These are phyloP conservation scores for Boeremia lycopersici DNA, from an alignment of 2,329 filamentous ascomycete species.

Conservation along the genomic window DNA sequence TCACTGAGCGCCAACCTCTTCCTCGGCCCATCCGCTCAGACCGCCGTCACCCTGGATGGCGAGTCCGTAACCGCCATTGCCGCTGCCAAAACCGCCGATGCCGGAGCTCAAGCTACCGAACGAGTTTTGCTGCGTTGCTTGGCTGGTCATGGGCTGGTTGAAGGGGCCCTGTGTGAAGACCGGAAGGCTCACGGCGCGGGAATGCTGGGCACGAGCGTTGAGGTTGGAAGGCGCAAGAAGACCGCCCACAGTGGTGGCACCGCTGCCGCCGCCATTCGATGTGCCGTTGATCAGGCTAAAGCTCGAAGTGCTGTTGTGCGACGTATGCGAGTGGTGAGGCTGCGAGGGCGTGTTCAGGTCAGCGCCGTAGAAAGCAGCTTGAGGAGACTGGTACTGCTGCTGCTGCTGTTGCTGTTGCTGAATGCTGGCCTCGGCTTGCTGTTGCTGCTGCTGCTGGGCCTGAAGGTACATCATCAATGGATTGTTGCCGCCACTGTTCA, in stretches of 20 bases:
- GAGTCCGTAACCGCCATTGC: conserved; percentile 62
- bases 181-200: conserved; percentile 87
- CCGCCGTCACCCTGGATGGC: conserved; percentile 64
- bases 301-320: conserved; percentile 60
- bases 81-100: conserved; percentile 61
- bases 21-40: conserved; percentile 67
- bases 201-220: conserved; percentile 66
- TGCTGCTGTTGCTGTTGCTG: conserved; percentile 41
- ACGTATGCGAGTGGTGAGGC: conserved; percentile 64
- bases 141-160: conserved; percentile 49
- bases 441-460: conserved; percentile 61
- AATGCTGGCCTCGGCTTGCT: conserved; percentile 48
- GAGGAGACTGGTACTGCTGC: conserved; percentile 70
- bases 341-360: conserved; percentile 67
- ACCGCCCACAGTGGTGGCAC: conserved; percentile 74
- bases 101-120: conserved; percentile 65
- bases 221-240: conserved; percentile 74
- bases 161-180: conserved; percentile 68
- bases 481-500: conserved; percentile 81
- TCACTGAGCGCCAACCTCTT: conserved; percentile 64
- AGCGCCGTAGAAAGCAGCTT: conserved; percentile 77
- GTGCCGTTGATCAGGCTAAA: conserved; percentile 56
- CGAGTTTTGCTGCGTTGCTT: conserved; percentile 51
- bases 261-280: conserved; percentile 50
- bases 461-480: conserved; percentile 92